Percentiles rank a stretch among this genome's conserved stretches.
Conservation (phyloP, 2,329 filamentous ascomycete species). For the Exophiala aquamarina region DNA sequence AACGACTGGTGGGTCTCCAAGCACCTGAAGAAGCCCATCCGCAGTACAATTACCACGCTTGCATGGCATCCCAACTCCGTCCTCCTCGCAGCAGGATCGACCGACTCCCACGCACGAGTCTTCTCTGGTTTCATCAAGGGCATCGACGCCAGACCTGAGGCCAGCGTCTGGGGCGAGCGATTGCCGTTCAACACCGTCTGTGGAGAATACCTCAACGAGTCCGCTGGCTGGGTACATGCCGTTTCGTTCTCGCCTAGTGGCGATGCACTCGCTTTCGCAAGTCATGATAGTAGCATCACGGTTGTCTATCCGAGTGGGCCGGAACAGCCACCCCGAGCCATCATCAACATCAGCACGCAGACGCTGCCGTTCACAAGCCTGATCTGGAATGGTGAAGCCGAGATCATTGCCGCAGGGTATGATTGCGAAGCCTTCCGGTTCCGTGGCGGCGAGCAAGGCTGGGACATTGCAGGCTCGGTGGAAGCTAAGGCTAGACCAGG, state of each 20-base stretch:
- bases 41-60: conserved; percentile 92
- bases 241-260: conserved; percentile 91
- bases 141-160: conserved; percentile 79
- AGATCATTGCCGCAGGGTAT: conserved; percentile 88
- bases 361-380: conserved; percentile 89
- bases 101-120: conserved; percentile 92
- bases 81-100: conserved; percentile 90
- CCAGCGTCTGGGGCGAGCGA: conserved; percentile 89
- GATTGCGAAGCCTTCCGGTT: conserved; percentile 87
- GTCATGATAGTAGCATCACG: conserved; percentile 94
- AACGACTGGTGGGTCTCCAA: conserved; percentile 99
- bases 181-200: conserved; percentile 98
- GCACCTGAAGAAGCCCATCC: conserved; percentile 98
- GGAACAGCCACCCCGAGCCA: conserved; percentile 85
- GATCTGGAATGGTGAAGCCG: conserved; percentile 86
- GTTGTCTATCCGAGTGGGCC: conserved; percentile 91
- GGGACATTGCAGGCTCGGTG: conserved; percentile 79
- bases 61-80: conserved; percentile 98
- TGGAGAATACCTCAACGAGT: conserved; percentile 93
- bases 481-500: conserved; percentile 70
- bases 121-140: conserved; percentile 97
- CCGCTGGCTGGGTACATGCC: conserved; percentile 93
- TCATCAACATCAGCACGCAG: conserved; percentile 86
- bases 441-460: conserved; percentile 73
- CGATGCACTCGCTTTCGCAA: conserved; percentile 87